Evolutionary conservation across 345 rosid species (phyloP), one percentile per base, ranked within the genome.

Genomic region (Pistacia atlantica): DNA sequence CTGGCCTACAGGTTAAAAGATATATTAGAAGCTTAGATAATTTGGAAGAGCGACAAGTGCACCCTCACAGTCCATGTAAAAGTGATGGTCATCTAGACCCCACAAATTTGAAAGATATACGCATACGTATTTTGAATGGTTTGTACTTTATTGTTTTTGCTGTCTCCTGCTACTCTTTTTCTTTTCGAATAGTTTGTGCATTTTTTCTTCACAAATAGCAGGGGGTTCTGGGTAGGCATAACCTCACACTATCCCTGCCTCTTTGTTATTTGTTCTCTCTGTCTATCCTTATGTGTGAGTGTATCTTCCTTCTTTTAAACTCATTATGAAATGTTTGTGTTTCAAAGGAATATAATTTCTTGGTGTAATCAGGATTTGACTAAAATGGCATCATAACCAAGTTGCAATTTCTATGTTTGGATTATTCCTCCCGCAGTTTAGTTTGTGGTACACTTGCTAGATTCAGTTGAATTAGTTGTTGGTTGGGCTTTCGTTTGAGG

Each of bases 51-150:
- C 89, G 72, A 68, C 69, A 54, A 17, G 81, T 80, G 55, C 94
- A 93, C 76, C 98, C 98, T 79, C 90, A 88, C 79, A 62, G 73
- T 77, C 75, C 84, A 65, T 73, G 88, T 63, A 85, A 80, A 73
- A 52, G 71, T 81, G 89, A 84, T 14, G 56, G 75, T 61, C 69
- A 68, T 82, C 91, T 89, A 64, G 92, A 89, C 88, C 86, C 75
- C 72, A 86, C 89, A 69, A 93, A 88, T 81, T 69, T 89, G 86
- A 88, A 85, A 65, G 98, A 95, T 78, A 89, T 92, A 74, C 95
- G 99, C 20, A 78, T 90, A 81, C 98, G 98, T 9, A 87, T 90
- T 67, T 88, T 95, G 77, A 95, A 95, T 89, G 99, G 99, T 93
- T 80, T 70, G 67, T 78, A 25, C 51, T 55, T 67, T 65, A 63